Evolutionary conservation across 2,329 filamentous ascomycete species (phyloP).

Genomic region (Clonostachys solani): DNA sequence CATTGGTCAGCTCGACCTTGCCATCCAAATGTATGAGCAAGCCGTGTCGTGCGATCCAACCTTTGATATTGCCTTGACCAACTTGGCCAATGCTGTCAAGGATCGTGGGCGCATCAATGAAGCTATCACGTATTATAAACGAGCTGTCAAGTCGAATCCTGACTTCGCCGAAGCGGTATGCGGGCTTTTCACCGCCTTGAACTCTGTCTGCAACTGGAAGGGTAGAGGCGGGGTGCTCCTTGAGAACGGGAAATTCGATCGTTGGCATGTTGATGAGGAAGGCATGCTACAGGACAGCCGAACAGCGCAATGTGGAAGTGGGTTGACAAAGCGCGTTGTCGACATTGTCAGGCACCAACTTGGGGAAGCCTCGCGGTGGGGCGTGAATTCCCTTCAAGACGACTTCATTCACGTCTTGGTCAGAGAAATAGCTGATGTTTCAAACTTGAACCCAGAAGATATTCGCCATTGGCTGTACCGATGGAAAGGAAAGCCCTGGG

Average conservation of each 20-base stretch:
- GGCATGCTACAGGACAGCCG: constrained; percentile 78
- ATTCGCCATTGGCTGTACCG: constrained; percentile 34
- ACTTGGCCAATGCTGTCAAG: constrained; percentile 95
- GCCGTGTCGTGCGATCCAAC: constrained; percentile 89
- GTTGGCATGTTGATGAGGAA: constrained; percentile 87
- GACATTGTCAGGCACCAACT: constrained; percentile 89
- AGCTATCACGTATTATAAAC: constrained; percentile 86
- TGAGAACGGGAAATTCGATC: constrained; percentile 70
- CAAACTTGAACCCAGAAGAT: constrained; percentile 26
- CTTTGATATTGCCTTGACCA: constrained; percentile 95
- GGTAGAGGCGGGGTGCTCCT: constrained; percentile 81
- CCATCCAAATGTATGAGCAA: constrained; percentile 95
- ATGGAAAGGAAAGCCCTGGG: constrained; percentile 78
- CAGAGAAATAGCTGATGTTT: constrained; percentile 36
- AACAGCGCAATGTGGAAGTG: constrained; percentile 56
- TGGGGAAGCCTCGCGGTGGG: constrained; percentile 82
- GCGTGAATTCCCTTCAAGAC: constrained; percentile 62
- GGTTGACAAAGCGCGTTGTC: constrained; percentile 86
- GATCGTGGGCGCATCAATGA: constrained; percentile 91
- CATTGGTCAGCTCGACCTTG: constrained; percentile 85
- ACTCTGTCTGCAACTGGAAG: constrained; percentile 94
- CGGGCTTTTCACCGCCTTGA: constrained; percentile 88
- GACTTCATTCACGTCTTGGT: constrained; percentile 45
- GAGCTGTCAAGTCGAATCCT: constrained; percentile 86
- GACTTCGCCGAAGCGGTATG: constrained; percentile 97